Evolutionary conservation across 2,329 filamentous ascomycete genomes (phyloP).

Genomic region (Aspergillus brunneoviolaceus): DNA sequence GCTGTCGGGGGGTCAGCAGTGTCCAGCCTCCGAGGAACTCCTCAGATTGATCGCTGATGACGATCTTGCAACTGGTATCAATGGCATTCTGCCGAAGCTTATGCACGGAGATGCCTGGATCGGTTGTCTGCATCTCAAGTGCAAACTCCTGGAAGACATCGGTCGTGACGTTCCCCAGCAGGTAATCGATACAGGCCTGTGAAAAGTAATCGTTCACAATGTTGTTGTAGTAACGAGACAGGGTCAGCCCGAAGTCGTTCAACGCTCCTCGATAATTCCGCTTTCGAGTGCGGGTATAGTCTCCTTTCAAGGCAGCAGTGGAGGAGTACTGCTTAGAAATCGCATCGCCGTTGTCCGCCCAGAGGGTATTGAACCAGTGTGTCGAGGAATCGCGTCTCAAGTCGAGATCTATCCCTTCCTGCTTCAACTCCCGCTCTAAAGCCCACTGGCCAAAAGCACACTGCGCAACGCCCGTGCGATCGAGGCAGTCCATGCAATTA

Average conservation of each 20-base stretch:
- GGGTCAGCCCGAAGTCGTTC: constrained; percentile 84
- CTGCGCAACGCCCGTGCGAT: constrained; percentile 93
- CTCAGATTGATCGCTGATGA: constrained; percentile 78
- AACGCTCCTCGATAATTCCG: constrained; percentile 87
- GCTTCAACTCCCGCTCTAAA: constrained; percentile 74
- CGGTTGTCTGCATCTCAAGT: constrained; percentile 85
- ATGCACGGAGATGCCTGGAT: constrained; percentile 82
- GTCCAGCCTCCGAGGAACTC: constrained; percentile 90
- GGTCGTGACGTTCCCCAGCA: constrained; percentile 82
- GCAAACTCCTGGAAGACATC: constrained; percentile 93
- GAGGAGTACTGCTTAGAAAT: constrained; percentile 95
- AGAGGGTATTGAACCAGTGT: constrained; percentile 91
- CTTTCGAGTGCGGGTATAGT: constrained; percentile 89
- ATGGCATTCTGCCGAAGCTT: constrained; percentile 86
- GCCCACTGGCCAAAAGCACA: constrained; percentile 84
- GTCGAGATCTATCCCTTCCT: constrained; percentile 73
- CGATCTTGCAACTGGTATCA: constrained; percentile 81
- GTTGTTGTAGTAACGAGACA: constrained; percentile 74
- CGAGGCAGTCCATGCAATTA: constrained; percentile 98
- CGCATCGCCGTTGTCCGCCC: constrained; percentile 97
- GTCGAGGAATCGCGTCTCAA: constrained; percentile 75
- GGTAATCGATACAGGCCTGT: constrained; percentile 90
- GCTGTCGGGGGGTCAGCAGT: constrained; percentile 70
- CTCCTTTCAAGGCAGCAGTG: constrained; percentile 92
- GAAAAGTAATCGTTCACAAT: constrained; percentile 98